Base-by-base conservation (phyloP, 2,329 filamentous ascomycete genomes). In the Knufia fluminis region DNA sequence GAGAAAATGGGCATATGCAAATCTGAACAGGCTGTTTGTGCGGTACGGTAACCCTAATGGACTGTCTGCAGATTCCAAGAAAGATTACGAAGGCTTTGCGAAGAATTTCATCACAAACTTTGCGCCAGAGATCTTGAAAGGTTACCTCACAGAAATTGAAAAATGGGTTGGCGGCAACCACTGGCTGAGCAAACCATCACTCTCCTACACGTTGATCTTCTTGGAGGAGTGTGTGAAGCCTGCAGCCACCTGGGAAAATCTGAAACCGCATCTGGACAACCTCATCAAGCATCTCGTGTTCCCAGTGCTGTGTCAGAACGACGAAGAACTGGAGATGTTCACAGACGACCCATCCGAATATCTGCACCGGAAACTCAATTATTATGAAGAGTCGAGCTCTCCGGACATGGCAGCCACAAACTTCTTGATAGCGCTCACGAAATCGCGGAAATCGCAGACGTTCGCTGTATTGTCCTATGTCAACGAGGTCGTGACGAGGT, bases 1-100 rank as follows among this genome's bases (percentile, higher is more conserved):
- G 56, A 97, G 97, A 82, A 98, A 98, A 70, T 97, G 92, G 92
- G 86, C 91, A 12, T 98, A 96, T 68, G 94, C 92, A 62, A 97
- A 97, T 68, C 71, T 98, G 60, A 98, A 98, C 71, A 80, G 92
- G 54, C 79, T 98, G 16, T 98, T 92, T 64, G 90, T 97, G 59
- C 80, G 88, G 68, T 95, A 98, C 62, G 92, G 92, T 52, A 97
- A 94, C 71, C 86, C 86, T 9, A 74, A 80, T 42, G 81, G 80
- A 32, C 74, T 94, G 52, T 80, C 82, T 52, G 84, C 85, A 62
- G 76, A 75, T 56, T 90, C 88, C 63, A 80, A 76, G 50, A 80
- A 87, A 53, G 86, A 90, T 55, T 85, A 89, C 56, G 76, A 82
- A 22, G 80, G 81, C 48, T 95, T 94, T 57, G 86, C 91, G 52